Base-by-base conservation (phyloP, 139 green algal species). In the Zygnema circumcarinatum region DNA sequence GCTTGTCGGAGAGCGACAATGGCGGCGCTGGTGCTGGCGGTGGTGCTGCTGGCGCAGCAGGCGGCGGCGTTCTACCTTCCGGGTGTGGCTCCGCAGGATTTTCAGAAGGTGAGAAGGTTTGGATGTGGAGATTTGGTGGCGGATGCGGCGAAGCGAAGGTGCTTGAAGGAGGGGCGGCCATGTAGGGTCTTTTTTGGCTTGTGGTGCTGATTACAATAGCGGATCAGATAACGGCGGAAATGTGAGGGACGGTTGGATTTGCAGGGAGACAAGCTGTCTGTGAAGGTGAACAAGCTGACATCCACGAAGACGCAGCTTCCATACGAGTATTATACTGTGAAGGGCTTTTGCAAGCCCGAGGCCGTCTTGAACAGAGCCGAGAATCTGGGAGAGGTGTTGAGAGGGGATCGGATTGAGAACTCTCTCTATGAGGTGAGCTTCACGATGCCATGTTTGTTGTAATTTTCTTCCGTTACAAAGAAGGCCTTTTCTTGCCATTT, bases 271-370 rank as follows among this genome's bases (percentile, higher is more conserved):
- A 79, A 92, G 11, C 90, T 98, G 2, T 92, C 82, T 56, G 87
- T 98, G 53, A 98, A 98, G 79, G 95, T 99, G 25, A 99, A 99
- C 93, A 98, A 98, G 89, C 86, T 99, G 38, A 96, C 93, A 21
- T 97, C 94, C 0, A 96, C 95, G 36, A 98, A 96, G 91, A 98
- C 94, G 33, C 96, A 94, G 86, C 91, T 99, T 53, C 97, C 97
- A 0, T 99, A 98, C 83, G 95, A 99, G 84, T 99, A 98, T 90
- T 99, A 99, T 91, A 95, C 92, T 0, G 92, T 99, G 73, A 97
- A 97, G 2, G 47, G 7, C 47, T 99, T 98, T 92, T 99, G 97
- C 90, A 91, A 93, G 40, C 97, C 97, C 11, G 92, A 98, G 38
- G 94, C 95, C 72, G 95, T 99, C 73, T 89, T 96, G 67, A 94